These are phyloP conservation scores for Backusella westeae DNA, from an alignment of 192 early-diverging fungal genomes.

Conservation along the genomic window DNA sequence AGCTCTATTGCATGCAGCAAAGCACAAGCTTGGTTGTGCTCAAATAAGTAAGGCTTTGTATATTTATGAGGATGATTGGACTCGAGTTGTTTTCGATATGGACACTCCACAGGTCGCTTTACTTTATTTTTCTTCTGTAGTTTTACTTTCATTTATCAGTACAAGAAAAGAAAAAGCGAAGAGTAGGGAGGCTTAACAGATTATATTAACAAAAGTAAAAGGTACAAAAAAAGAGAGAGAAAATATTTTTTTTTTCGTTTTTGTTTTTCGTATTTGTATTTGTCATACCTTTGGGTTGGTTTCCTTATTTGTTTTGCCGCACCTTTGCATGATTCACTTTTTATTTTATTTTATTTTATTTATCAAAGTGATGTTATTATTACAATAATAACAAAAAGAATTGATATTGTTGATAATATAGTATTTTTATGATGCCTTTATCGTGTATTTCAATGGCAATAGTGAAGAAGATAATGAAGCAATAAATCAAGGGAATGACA, in stretches of 20 bases:
- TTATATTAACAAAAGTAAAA: not conserved
- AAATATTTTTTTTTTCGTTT: not conserved
- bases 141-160: not conserved
- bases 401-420: not conserved
- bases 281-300: not conserved
- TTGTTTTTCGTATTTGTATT: not conserved
- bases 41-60: not conserved
- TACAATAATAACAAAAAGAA: not conserved
- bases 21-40: not conserved
- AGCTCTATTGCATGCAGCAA: conserved; percentile 9
- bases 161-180: not conserved
- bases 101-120: not conserved
- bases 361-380: not conserved
- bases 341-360: not conserved
- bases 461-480: not conserved
- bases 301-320: conserved; percentile 4
- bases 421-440: not conserved
- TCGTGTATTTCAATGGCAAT: not conserved
- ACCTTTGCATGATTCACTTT: conserved; percentile 10
- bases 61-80: not conserved
- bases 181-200: not conserved
- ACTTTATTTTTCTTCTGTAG: not conserved
- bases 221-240: not conserved
- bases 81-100: conserved; percentile 4
- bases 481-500: not conserved